Conservation (phyloP, 805 yeast species). For the Priceomyces medius region DNA sequence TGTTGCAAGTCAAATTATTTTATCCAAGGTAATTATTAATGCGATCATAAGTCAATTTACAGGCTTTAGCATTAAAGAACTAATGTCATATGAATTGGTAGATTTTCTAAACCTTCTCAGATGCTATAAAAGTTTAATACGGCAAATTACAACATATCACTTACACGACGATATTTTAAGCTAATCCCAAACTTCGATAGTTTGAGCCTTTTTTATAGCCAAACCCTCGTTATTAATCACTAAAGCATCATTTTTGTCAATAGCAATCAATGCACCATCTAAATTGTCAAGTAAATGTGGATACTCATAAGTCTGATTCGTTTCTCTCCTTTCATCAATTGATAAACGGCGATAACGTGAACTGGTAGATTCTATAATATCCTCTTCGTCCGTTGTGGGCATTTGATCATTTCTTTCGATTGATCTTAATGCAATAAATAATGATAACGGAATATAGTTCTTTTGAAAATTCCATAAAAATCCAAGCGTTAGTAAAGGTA, state of each 20-base stretch:
- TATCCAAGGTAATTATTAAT: slow-evolving; percentile 16
- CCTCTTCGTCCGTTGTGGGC: slow-evolving; percentile 23
- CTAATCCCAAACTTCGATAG: slow-evolving; percentile 15
- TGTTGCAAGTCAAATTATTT: slow-evolving; percentile 12
- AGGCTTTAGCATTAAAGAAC: slow-evolving; percentile 6
- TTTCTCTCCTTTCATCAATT: slow-evolving; percentile 76
- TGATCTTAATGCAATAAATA: slow-evolving; percentile 85
- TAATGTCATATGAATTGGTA: slow-evolving; percentile 15
- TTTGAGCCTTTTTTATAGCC: slow-evolving; percentile 21
- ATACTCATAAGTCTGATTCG: slow-evolving; percentile 69
- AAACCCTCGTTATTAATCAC: slow-evolving; percentile 29
- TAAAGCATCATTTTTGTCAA: slow-evolving; percentile 49
- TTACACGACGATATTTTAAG: background rate
- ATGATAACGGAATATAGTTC: slow-evolving; percentile 75
- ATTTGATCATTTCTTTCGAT: slow-evolving; percentile 48
- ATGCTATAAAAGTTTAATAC: too few species aligned
- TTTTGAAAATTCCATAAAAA: slow-evolving; percentile 79
- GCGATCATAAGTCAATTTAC: slow-evolving; percentile 13
- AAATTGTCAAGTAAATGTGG: slow-evolving; percentile 67
- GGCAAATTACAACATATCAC: too few species aligned
- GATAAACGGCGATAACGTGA: slow-evolving; percentile 41
- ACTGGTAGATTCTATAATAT: slow-evolving; percentile 8
- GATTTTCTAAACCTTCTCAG: too few species aligned
- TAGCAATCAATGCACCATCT: slow-evolving; percentile 84
- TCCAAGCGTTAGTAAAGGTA: slow-evolving; percentile 66